A percentile compares a stretch with the other conserved stretches of the same genome.
These are phyloP conservation scores for Iris macrosiphon DNA, from an alignment of 106 monocot genomes.

Conservation along the genomic window DNA sequence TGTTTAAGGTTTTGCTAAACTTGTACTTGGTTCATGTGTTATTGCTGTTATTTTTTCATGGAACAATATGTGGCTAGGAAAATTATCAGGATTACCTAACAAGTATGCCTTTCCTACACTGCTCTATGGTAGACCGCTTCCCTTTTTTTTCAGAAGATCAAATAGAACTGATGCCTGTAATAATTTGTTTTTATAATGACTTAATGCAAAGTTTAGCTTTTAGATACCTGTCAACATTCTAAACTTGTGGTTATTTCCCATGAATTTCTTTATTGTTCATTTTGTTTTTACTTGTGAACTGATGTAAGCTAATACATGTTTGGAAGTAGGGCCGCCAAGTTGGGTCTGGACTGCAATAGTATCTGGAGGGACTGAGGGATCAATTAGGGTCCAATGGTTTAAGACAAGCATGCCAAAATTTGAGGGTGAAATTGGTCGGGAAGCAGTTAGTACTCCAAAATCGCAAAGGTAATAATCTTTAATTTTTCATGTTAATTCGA, in stretches of 20 bases:
- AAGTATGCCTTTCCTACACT: conserved; percentile 97
- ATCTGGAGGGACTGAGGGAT: conserved; percentile 82
- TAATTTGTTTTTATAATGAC: conserved; percentile 4
- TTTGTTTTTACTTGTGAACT: not conserved
- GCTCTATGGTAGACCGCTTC: conserved; percentile 47
- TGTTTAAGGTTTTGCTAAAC: conserved; percentile 74
- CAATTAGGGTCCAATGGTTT: conserved; percentile 93
- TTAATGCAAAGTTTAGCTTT: conserved; percentile 76
- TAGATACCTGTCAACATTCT: conserved; percentile 88
- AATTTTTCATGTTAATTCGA: no score
- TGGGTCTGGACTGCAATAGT: conserved; percentile 37
- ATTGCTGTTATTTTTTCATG: conserved; percentile 97
- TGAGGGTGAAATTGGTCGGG: conserved; percentile 57
- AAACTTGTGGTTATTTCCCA: conserved; percentile 60
- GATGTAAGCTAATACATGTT: not conserved
- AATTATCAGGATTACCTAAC: conserved; percentile 55
- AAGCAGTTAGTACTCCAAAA: conserved; percentile 82
- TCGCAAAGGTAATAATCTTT: conserved; percentile 92
- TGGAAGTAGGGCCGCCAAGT: not conserved
- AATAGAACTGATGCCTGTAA: conserved; percentile 2
- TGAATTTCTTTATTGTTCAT: not conserved
- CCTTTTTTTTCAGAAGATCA: not conserved
- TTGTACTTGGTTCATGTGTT: conserved; percentile 93
- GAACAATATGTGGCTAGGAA: conserved; percentile 84
- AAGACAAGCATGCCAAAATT: conserved; percentile 46